Conservation (phyloP, 306 rosid genomes). For the Urtica urens region DNA sequence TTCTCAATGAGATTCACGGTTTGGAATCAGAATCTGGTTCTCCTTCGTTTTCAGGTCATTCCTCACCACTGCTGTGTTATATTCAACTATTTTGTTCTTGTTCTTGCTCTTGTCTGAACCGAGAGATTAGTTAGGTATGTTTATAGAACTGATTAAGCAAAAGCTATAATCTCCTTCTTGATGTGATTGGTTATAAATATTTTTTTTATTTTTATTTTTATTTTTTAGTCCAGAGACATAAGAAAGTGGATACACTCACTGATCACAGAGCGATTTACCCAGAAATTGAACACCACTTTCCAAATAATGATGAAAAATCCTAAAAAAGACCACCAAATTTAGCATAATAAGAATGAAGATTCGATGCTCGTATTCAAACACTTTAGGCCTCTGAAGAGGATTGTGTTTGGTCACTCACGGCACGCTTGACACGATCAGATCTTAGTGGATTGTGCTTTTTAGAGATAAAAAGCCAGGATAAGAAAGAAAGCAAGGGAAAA, state of each 20-base stretch:
- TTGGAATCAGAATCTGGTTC: constrained; percentile 31
- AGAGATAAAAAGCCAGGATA: constrained; percentile 21
- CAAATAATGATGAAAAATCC: constrained; percentile 18
- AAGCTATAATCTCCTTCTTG: too few relatives aligned
- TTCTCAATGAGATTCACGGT: constrained; percentile 43
- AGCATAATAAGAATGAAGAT: constrained; percentile 6
- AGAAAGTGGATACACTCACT: constrained; percentile 14
- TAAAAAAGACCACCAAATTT: constrained; percentile 19
- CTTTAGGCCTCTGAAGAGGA: too few relatives aligned
- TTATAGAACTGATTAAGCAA: too few relatives aligned
- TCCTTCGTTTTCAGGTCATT: constrained; percentile 44
- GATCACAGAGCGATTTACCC: constrained; percentile 6
- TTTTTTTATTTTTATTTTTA: not conserved
- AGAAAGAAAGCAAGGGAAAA: too few relatives aligned
- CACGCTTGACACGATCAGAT: constrained; percentile 14
- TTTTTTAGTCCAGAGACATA: constrained; percentile 14
- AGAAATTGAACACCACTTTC: constrained; percentile 5
- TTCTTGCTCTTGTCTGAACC: not conserved
- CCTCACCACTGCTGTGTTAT: not conserved
- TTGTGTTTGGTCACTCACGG: too few relatives aligned
- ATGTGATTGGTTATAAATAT: constrained; percentile 1
- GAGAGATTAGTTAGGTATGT: too few relatives aligned
- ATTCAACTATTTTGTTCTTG: constrained; percentile 4
- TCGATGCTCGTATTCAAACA: too few relatives aligned
- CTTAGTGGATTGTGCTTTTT: constrained; percentile 20